Base-by-base conservation (phyloP, 1,284 basidiomycete species). In the Heterobasidion irregulare region DNA sequence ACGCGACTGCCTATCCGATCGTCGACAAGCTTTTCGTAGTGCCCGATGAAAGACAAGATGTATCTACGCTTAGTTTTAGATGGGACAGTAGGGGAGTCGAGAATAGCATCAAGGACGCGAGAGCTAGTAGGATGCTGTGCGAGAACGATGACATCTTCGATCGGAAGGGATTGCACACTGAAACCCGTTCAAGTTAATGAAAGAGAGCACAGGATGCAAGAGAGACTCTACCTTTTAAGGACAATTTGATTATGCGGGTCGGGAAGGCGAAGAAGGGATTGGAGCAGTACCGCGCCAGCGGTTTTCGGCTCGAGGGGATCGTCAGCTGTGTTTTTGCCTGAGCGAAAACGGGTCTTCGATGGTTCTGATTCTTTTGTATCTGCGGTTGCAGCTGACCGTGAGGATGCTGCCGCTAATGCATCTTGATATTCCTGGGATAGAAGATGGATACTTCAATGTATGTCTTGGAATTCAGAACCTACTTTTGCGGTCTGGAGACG, bases 1-100 rank as follows among this genome's bases (percentile, higher is more conserved):
- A 98, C 84, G 52, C 92, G 79, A 62, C 89, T 92, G 50, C 95
- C 94, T 60, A 96, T 83, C 26, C 89, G 82, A 66, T 96, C 91
- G 65, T 94, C 85, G 2, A 90, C 89, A 19, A 98, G 80, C 34
- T 71, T 65, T 63, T 88, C 84, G 68, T 86, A 96, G 56, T 84
- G 78, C 2, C 86, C 89, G 47, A 93, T 80, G 61, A 95, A 83
- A 1, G 78, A 75, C 65, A 86, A 71, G 53, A 94, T 78, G 48
- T 96, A 80, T 61, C 78, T 75, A 32, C 90, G 82, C 59, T 89
- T 86, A 44, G 77, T 75, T 65, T 88, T 89, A 36, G 76, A 68
- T 1, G 83, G 69, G 0, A 93, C 82, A 0, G 83, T 79, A 0
- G 83, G 69, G 0, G 88, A 87, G 6, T 86, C 83, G 9, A 97